These are phyloP conservation scores for Eremochloa ophiuroides DNA, from an alignment of 176 grass and related monocot genomes.

Conservation along the genomic window DNA sequence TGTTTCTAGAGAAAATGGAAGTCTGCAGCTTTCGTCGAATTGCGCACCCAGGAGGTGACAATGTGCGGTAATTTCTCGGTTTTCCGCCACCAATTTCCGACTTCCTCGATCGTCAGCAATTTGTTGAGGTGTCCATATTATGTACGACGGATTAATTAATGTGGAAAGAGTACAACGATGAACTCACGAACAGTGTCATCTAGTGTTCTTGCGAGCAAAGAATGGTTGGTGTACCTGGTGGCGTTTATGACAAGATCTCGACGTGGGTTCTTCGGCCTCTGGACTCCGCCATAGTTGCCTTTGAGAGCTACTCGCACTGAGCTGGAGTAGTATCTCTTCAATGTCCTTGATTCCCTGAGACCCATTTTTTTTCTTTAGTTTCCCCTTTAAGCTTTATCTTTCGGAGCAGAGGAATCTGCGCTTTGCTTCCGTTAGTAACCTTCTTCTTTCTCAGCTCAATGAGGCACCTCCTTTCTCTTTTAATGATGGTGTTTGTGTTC, in stretches of 20 bases:
- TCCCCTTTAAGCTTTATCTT: constrained; percentile 31
- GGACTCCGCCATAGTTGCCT: constrained; percentile 40
- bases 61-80: neutral
- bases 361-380: constrained; percentile 26
- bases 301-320: constrained; percentile 34
- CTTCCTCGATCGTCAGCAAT: neutral
- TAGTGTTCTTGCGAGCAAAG: constrained; percentile 26
- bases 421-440: constrained; percentile 47
- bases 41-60: constrained; percentile 28
- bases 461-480: constrained; percentile 27
- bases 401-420: constrained; percentile 29
- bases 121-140: neutral
- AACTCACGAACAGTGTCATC: constrained; percentile 1
- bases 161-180: constrained; percentile 17
- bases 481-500: constrained; percentile 30
- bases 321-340: constrained; percentile 34
- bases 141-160: constrained; percentile 14
- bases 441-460: constrained; percentile 26
- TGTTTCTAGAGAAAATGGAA: constrained; percentile 27
- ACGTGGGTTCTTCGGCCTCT: constrained; percentile 31
- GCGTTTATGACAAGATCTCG: constrained; percentile 42
- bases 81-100: neutral
- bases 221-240: constrained; percentile 22
- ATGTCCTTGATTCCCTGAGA: constrained; percentile 8
- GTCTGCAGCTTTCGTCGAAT: constrained; percentile 37